Evolutionary conservation across 1,284 basidiomycete species (phyloP).

Genomic region (Ceratobasidium papillatum): DNA sequence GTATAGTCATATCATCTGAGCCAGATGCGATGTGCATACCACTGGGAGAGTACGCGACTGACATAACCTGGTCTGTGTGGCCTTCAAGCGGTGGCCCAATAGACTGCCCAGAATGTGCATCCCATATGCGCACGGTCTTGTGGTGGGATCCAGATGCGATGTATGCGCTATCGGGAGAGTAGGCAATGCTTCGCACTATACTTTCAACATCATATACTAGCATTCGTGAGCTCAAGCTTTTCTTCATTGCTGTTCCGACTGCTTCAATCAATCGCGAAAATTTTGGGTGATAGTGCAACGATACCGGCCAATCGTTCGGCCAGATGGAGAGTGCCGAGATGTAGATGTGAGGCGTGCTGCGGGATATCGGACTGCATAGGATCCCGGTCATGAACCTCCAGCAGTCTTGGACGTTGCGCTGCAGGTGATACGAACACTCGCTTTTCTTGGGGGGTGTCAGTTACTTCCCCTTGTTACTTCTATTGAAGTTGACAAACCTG

Average conservation of each 20-base stretch:
- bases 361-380: background rate
- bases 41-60: background rate
- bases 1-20: background rate
- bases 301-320: background rate
- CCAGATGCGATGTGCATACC: background rate
- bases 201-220: too few relatives aligned
- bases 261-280: background rate
- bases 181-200: too few relatives aligned
- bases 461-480: too few relatives aligned
- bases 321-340: background rate
- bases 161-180: background rate
- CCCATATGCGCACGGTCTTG: background rate
- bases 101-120: background rate
- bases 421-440: too few relatives aligned
- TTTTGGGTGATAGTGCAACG: background rate
- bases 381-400: background rate
- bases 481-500: too few relatives aligned
- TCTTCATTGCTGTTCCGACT: background rate
- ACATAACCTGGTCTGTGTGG: background rate
- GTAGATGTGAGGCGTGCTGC: background rate
- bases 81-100: background rate
- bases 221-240: too few relatives aligned
- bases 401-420: too few relatives aligned
- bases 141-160: background rate
- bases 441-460: too few relatives aligned